Evolutionary conservation across 1,284 basidiomycete genomes (phyloP).

Genomic region (Veloboletus limbatus): DNA sequence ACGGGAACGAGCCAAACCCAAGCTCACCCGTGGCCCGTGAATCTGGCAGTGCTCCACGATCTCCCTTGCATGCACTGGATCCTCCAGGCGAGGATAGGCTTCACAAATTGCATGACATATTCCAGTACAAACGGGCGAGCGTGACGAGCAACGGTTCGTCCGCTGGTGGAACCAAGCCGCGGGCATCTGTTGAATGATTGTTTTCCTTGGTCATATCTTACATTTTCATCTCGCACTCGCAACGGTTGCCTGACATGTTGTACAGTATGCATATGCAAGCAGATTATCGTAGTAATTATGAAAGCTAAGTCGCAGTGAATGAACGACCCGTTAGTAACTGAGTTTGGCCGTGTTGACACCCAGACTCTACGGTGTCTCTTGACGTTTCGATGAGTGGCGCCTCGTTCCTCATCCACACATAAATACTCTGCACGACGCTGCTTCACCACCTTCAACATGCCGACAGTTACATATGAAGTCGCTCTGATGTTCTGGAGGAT

Average conservation of each 20-base stretch:
- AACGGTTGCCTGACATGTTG: slow-evolving; percentile 30
- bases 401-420: slow-evolving; percentile 1
- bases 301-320: no score
- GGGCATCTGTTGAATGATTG: slow-evolving; percentile 21
- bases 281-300: slow-evolving; percentile 25
- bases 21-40: slow-evolving; percentile 28
- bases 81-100: slow-evolving; percentile 58
- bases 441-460: slow-evolving; percentile 19
- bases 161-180: slow-evolving; percentile 20
- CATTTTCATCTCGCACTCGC: slow-evolving; percentile 17
- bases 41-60: slow-evolving; percentile 26
- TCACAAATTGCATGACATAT: slow-evolving; percentile 72
- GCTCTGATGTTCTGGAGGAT: slow-evolving; percentile 77
- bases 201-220: slow-evolving; percentile 21
- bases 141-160: slow-evolving; percentile 62
- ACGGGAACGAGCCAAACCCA: slow-evolving; percentile 33
- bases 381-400: no score
- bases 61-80: slow-evolving; percentile 31
- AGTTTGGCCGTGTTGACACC: slow-evolving; percentile 32
- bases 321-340: neutral
- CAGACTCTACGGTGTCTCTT: no score
- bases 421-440: slow-evolving; percentile 11
- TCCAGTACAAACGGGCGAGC: slow-evolving; percentile 73
- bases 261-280: slow-evolving; percentile 26
- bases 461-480: slow-evolving; percentile 50